Evolutionary conservation across 805 yeast species (phyloP).

Genomic region (Starmerella potacharoeniae): DNA sequence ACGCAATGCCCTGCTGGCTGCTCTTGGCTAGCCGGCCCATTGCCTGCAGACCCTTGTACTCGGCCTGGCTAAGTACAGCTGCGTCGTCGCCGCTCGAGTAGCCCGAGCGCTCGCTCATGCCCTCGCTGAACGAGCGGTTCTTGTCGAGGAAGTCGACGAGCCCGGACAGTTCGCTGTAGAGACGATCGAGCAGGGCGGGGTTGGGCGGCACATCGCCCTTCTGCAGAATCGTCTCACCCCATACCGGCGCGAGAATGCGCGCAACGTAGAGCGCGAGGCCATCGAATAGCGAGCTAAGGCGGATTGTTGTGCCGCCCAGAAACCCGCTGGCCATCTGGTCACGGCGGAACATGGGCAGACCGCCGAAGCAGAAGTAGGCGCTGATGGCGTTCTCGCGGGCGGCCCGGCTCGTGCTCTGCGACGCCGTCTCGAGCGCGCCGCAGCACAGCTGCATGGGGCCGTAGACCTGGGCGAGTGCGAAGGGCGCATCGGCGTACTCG

Average conservation of each 20-base stretch:
- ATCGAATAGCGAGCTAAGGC: constrained; percentile 80
- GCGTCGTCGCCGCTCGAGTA: constrained; percentile 16
- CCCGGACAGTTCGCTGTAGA: constrained; percentile 27
- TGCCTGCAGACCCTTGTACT: constrained; percentile 75
- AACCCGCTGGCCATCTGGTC: constrained; percentile 18
- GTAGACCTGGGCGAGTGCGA: constrained; percentile 56
- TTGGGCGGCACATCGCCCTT: constrained; percentile 2
- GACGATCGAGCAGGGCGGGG: constrained; percentile 20
- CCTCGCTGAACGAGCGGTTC: constrained; percentile 38
- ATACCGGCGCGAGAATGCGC: constrained; percentile 63
- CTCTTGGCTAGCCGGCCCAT: constrained; percentile 61
- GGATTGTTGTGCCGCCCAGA: constrained; percentile 35
- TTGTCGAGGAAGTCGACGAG: constrained; percentile 32
- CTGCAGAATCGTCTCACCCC: constrained; percentile 63
- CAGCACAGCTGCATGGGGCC: constrained; percentile 88
- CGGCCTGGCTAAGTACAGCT: constrained; percentile 50
- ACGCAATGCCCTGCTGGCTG: constrained; percentile 82
- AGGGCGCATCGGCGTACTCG: constrained; percentile 51
- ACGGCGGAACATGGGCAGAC: constrained; percentile 22
- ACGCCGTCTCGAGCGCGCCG: constrained; percentile 71
- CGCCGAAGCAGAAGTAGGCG: constrained; percentile 23
- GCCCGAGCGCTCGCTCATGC: constrained; percentile 25
- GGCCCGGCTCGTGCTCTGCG: constrained; percentile 39
- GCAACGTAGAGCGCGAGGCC: constrained; percentile 73
- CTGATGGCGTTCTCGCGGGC: constrained; percentile 32